phyloP scores from a whole-genome alignment of 495 filamentous ascomycete genomes.

The Trichoderma erinaceum region DNA sequence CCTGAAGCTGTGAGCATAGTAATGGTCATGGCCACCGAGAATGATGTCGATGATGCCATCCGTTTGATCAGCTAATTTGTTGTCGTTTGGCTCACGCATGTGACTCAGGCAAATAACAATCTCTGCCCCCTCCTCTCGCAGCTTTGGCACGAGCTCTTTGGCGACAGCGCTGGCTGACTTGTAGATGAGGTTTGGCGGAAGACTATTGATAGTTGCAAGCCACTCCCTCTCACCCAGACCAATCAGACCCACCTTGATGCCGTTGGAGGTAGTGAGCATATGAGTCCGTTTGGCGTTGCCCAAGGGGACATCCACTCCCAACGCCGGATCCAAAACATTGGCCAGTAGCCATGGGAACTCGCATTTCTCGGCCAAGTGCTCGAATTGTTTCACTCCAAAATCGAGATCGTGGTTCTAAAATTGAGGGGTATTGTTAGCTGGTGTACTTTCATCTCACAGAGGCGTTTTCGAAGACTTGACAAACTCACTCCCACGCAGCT shows the following conservation, averaged over 20 bases:
- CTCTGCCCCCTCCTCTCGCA: slow-evolving; percentile 72
- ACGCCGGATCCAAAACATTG: slow-evolving; percentile 72
- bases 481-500: slow-evolving; percentile 70
- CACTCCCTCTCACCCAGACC: slow-evolving; percentile 71
- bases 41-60: slow-evolving; percentile 73
- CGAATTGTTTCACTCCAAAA: slow-evolving; percentile 79
- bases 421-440: slow-evolving; percentile 1
- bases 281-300: slow-evolving; percentile 62
- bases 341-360: slow-evolving; percentile 85
- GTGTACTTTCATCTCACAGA: neutral
- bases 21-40: slow-evolving; percentile 85
- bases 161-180: slow-evolving; percentile 62
- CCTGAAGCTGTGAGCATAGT: slow-evolving; percentile 67
- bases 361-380: slow-evolving; percentile 64
- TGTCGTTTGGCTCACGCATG: slow-evolving; percentile 77
- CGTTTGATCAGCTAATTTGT: slow-evolving; percentile 67
- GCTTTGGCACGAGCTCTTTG: slow-evolving; percentile 57
- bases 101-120: slow-evolving; percentile 78
- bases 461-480: neutral
- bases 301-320: slow-evolving; percentile 62
- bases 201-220: slow-evolving; percentile 77
- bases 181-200: slow-evolving; percentile 67
- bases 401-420: slow-evolving; percentile 81
- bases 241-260: slow-evolving; percentile 77
- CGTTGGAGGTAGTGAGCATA: slow-evolving; percentile 72